phyloP scores from a whole-genome alignment of 495 filamentous ascomycete species.

The Schizothecium vesticola region DNA sequence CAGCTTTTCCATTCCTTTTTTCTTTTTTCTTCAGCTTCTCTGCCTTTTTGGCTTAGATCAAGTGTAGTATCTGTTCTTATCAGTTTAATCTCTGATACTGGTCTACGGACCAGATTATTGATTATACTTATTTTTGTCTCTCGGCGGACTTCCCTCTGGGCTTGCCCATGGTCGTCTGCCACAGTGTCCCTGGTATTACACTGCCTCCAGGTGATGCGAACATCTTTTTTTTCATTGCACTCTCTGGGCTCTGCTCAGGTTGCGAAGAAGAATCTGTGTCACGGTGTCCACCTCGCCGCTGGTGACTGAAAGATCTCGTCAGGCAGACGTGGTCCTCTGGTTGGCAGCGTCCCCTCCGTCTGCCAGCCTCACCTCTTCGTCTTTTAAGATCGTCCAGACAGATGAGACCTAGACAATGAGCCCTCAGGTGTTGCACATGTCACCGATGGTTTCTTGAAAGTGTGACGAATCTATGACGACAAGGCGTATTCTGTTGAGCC shows the following conservation, averaged over 20 bases:
- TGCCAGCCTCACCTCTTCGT: no score
- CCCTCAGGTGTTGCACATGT: no score
- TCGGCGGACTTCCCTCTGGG: slow-evolving; percentile 51
- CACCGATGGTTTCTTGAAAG: no score
- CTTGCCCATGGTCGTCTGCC: slow-evolving; percentile 25
- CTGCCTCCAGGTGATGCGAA: slow-evolving; percentile 32
- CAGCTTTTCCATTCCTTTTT: slow-evolving; percentile 19
- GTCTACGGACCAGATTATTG: slow-evolving; percentile 61
- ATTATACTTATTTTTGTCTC: slow-evolving; percentile 75
- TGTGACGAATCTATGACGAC: not conserved
- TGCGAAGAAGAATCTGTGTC: slow-evolving; percentile 24
- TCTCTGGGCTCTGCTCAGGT: slow-evolving; percentile 21
- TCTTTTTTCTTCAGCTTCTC: slow-evolving; percentile 43
- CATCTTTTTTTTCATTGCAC: slow-evolving; percentile 27
- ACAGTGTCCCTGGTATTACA: slow-evolving; percentile 33
- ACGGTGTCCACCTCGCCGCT: not conserved
- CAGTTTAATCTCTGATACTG: slow-evolving; percentile 75
- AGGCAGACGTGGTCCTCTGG: not conserved
- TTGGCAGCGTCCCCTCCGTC: not conserved
- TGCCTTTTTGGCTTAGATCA: slow-evolving; percentile 83
- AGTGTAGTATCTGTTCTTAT: slow-evolving; percentile 99
- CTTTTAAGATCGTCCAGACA: no score
- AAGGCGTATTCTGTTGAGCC: not conserved
- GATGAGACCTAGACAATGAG: no score
- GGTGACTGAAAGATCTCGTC: not conserved